Base-by-base conservation (phyloP, 2,329 filamentous ascomycete species). In the Nectriaceae sp. region DNA sequence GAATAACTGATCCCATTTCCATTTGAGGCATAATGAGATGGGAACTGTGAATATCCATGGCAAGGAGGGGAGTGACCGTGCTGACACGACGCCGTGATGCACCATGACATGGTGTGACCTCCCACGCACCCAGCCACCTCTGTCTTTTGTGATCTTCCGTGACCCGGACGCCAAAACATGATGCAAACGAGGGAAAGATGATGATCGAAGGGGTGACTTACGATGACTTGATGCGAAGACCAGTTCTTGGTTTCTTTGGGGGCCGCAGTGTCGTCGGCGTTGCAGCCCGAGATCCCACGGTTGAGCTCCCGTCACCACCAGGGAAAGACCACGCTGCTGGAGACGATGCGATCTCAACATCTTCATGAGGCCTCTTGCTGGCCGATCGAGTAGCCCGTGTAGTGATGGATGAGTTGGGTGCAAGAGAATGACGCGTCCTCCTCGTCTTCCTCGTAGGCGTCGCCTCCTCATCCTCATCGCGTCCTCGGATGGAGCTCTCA, bases 141-240 rank as follows among this genome's bases (percentile, higher is more conserved):
- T 10, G n/a, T n/a, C n/a, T n/a, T n/a, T n/a, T n/a, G n/a, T n/a
- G 18, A 11, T 13, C 37, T n/a, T 4, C 36, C 21, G 26, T 21
- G n/a, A 33, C 21, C 39, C 33, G 33, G 38, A 43, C 44, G 21
- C 21, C 13, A 43, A 38, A 29, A 16, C 22, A 29, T 13, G 24
- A 29, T 29, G 37, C 20, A 10, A 22, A 40, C 8, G 37, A 21
- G 19, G n/a, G 15, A n/a, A 18, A 31, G 6, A 40, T 13, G 15
- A 13, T 11, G 31, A 11, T 21, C 16, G 31, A 11, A 39, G 39
- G 35, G 52, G 59, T 57, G 53, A 84, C 83, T 79, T 73, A 86
- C 85, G 85, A 88, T 67, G 78, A 80, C 71, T 88, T 88, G 63
- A 87, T 78, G 57, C 85, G 83, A 50, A 82, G 75, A 33, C 83